Conservation (phyloP, 1,284 basidiomycete species). For the Volvariella volvacea region DNA sequence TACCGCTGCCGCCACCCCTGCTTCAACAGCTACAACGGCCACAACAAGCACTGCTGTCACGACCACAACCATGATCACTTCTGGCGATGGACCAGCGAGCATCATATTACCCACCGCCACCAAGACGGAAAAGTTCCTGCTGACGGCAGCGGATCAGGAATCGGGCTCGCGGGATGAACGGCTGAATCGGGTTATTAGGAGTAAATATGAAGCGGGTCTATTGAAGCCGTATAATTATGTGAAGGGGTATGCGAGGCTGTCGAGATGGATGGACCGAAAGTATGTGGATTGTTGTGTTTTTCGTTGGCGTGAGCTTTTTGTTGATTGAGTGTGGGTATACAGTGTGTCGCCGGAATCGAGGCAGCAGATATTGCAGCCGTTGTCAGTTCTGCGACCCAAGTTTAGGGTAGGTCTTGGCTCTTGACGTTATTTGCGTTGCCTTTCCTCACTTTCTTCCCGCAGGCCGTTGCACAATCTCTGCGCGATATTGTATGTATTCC, state of each 20-base stretch:
- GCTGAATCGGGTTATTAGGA: slow-evolving; percentile 87
- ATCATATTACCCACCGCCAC: slow-evolving; percentile 58
- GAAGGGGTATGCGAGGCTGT: slow-evolving; percentile 85
- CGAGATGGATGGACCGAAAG: slow-evolving; percentile 94
- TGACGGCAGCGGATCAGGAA: slow-evolving; percentile 94
- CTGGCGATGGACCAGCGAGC: neutral
- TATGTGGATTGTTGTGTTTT: slow-evolving; percentile 21
- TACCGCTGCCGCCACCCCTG: neutral
- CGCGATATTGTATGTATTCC: slow-evolving; percentile 67
- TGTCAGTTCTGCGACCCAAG: slow-evolving; percentile 89
- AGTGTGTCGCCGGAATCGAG: slow-evolving; percentile 88
- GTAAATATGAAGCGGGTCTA: slow-evolving; percentile 95
- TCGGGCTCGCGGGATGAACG: slow-evolving; percentile 88
- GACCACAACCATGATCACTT: slow-evolving; percentile 7
- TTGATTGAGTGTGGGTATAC: slow-evolving; percentile 5
- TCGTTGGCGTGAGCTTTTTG: slow-evolving; percentile 2
- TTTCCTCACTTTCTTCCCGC: slow-evolving; percentile 1
- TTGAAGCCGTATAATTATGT: slow-evolving; percentile 97
- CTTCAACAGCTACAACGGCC: slow-evolving; percentile 11
- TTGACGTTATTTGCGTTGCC: neutral
- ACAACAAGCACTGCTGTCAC: slow-evolving; percentile 12
- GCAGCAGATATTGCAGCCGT: slow-evolving; percentile 82
- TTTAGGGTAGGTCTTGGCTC: slow-evolving; percentile 59
- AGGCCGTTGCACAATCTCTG: slow-evolving; percentile 86
- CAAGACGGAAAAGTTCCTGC: slow-evolving; percentile 82